Evolutionary conservation across 805 yeast genomes (phyloP).

Genomic region (Barnettozyma sucrosica): DNA sequence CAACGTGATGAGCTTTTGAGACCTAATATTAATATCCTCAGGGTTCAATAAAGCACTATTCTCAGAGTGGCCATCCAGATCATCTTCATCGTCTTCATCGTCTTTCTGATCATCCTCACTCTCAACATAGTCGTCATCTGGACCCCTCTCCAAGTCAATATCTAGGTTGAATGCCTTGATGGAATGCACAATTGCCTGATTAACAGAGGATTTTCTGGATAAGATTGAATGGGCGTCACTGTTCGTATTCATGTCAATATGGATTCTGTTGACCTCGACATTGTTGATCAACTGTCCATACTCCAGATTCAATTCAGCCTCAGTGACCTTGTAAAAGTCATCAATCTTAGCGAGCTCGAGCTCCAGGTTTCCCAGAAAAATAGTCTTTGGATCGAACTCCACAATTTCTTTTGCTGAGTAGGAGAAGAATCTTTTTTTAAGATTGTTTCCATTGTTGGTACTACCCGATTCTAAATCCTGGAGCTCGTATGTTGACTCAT

Average conservation of each 20-base stretch:
- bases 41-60: constrained; percentile 47
- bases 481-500: constrained; percentile 21
- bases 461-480: constrained; percentile 16
- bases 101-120: constrained; percentile 22
- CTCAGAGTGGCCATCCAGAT: constrained; percentile 34
- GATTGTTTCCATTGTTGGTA: neutral
- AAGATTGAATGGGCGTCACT: constrained; percentile 21
- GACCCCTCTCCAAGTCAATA: constrained; percentile 13
- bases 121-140: constrained; percentile 25
- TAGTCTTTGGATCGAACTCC: constrained; percentile 30
- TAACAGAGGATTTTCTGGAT: constrained; percentile 20
- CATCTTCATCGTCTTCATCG: constrained; percentile 35
- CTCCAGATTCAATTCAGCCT: constrained; percentile 39
- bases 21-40: constrained; percentile 42
- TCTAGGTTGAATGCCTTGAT: constrained; percentile 20
- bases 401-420: constrained; percentile 13
- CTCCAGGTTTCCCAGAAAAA: constrained; percentile 41
- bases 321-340: constrained; percentile 43
- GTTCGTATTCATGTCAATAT: constrained; percentile 21
- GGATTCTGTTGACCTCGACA: constrained; percentile 34
- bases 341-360: constrained; percentile 49
- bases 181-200: constrained; percentile 18
- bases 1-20: constrained; percentile 56
- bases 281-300: constrained; percentile 44
- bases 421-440: neutral